Evolutionary conservation across 2,329 filamentous ascomycete species (phyloP), one percentile per base, ranked within the genome.

Genomic region (Magnaporthiopsis incrustans): DNA sequence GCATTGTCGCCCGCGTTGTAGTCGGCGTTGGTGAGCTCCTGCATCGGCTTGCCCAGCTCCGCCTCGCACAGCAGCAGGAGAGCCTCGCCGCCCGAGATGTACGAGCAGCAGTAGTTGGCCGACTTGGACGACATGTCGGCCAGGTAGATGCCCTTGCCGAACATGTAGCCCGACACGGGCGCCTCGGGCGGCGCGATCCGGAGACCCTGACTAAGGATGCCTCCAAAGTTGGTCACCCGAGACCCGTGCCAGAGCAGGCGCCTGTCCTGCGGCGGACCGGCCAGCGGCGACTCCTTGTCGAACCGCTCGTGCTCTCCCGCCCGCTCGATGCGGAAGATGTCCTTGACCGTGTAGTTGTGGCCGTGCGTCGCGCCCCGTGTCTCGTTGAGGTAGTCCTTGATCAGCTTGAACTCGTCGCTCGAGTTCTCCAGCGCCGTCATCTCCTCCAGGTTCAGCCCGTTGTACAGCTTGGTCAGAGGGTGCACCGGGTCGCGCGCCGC

Each of bases 171-270:
- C 5, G 81, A 84, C 0, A 87, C 87, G 0, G 91, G 92, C 0
- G 92, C 92, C 74, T 96, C 89, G 0, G 89, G 89, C 0, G 92
- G 92, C 8, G 92, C 92, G 68, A 96, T 96, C n/a, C 91, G 89
- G 8, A 97, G 83, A 68, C 92, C 92, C 74, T 96, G 91, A 65
- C 87, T 89, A 57, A 96, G 84, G 65, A 97, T 97, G 71, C 92
- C 92, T 71, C 89, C 91, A 68, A 88, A 96, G 73, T 96, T 96
- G 63, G 90, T 95, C 38, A 82, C 84, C 44, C 91, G 87, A 22
- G 90, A 93, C 22, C 92, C 92, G 72, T 96, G 92, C 92, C 92
- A 97, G 3, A 97, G 81, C 1, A 96, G 85, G 25, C 90, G 86
- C 30, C 89, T 85, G 72, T 95, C 85, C 60, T 81, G 77, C 12